Conservation (phyloP, 495 filamentous ascomycete species). For the Chlorociboria aeruginascens region DNA sequence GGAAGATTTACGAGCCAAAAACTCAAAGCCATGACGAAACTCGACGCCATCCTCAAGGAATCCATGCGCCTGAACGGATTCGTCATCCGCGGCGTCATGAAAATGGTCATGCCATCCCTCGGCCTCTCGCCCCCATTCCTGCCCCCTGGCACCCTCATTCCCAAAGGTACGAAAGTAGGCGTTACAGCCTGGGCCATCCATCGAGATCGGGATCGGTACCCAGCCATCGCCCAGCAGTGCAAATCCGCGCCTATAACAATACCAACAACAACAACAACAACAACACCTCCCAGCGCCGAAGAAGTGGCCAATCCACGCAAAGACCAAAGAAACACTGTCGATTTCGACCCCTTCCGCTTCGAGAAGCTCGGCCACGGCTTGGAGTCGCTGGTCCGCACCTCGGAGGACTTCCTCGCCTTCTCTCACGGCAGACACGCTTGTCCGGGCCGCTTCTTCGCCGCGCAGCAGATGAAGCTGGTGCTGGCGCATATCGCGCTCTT, state of each 20-base stretch:
- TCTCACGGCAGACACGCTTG: conserved; percentile 30
- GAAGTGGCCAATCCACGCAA: too few species aligned
- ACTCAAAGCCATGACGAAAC: conserved; percentile 28
- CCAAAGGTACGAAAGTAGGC: conserved; percentile 26
- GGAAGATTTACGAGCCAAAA: conserved; percentile 28
- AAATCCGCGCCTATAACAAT: too few species aligned
- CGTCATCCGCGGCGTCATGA: conserved; percentile 26
- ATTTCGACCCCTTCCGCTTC: conserved; percentile 30
- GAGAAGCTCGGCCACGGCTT: conserved; percentile 11
- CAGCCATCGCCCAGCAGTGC: too few species aligned
- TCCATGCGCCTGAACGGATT: conserved; percentile 30
- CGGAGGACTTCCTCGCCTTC: conserved; percentile 25
- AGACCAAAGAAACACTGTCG: conserved; percentile 3
- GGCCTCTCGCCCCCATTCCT: conserved; percentile 23
- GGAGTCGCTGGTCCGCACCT: conserved; percentile 22
- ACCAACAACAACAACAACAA: too few species aligned
- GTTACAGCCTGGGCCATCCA: conserved; percentile 27
- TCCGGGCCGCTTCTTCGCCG: neutral
- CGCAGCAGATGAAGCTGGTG: neutral
- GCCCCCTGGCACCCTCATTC: conserved; percentile 20
- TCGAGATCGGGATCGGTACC: conserved; percentile 27
- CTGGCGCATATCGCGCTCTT: neutral
- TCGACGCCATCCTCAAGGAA: conserved; percentile 32
- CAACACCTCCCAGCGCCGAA: conserved; percentile 8
- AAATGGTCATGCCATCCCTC: conserved; percentile 26